Percentiles rank a stretch among this genome's conserved stretches.
Evolutionary conservation across 768 basidiomycete species (phyloP).

Genomic region (Lanmaoa pseudosensibilis): DNA sequence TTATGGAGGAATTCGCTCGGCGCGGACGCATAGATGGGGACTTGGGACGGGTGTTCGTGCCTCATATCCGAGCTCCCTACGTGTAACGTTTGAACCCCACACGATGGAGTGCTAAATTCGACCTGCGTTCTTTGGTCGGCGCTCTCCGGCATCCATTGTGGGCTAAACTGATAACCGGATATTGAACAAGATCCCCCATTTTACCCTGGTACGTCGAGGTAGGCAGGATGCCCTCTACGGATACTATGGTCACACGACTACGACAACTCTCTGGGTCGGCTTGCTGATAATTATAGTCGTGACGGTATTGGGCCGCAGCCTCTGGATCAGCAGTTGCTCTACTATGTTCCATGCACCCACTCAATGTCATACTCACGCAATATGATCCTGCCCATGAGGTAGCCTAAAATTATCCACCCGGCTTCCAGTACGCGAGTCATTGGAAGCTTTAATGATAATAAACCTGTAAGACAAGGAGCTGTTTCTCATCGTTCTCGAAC

Average conservation of each 20-base stretch:
- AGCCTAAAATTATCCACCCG: not conserved
- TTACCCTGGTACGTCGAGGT: not conserved
- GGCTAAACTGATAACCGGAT: too few species aligned
- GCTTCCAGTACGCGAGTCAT: not conserved
- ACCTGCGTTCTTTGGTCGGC: not conserved
- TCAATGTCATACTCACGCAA: not conserved
- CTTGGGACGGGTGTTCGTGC: not conserved
- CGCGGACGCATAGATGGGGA: slow-evolving; percentile 6
- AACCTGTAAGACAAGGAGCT: not conserved
- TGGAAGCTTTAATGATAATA: slow-evolving; percentile 2
- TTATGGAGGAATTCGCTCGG: slow-evolving; percentile 58
- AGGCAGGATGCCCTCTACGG: not conserved
- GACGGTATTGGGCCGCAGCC: not conserved
- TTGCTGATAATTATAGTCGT: not conserved
- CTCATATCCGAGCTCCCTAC: not conserved
- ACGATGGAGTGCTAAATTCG: not conserved
- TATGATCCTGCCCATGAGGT: not conserved
- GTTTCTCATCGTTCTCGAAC: not conserved
- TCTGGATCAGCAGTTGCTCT: not conserved
- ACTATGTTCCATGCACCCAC: not conserved
- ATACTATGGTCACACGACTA: not conserved
- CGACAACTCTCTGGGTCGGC: not conserved
- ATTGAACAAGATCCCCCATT: not conserved
- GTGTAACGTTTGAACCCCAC: not conserved
- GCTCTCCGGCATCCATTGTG: not conserved